Conservation (phyloP, 805 yeast genomes). For the Ogataea ramenticola region DNA sequence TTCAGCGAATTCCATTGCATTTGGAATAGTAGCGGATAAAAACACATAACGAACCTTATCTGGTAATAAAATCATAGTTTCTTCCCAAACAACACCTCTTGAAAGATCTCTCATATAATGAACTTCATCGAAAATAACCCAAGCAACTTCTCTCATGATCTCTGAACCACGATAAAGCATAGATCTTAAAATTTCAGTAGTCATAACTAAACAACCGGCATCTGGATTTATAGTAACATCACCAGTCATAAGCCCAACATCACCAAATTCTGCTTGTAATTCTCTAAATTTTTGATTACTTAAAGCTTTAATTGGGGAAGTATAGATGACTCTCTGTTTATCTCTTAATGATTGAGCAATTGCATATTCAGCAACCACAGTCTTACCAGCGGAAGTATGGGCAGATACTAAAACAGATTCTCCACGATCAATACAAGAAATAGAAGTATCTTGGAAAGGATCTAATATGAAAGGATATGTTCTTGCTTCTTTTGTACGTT, state of each 20-base stretch:
- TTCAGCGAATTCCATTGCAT: constrained; percentile 97
- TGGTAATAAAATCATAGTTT: constrained; percentile 89
- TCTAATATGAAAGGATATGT: constrained; percentile 89
- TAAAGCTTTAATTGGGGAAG: constrained; percentile 92
- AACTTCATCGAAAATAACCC: constrained; percentile 97
- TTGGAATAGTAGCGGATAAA: constrained; percentile 93
- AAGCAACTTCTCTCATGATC: constrained; percentile 96
- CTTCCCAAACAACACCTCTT: constrained; percentile 99
- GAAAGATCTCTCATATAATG: constrained; percentile 98
- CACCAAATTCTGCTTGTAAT: constrained; percentile 85
- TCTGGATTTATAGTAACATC: constrained; percentile 98
- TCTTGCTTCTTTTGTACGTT: constrained; percentile 71
- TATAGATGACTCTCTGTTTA: constrained; percentile 89
- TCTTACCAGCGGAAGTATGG: constrained; percentile 95
- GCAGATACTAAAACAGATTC: constrained; percentile 97
- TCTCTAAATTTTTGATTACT: constrained; percentile 94
- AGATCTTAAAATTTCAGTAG: constrained; percentile 93
- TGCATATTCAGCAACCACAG: constrained; percentile 95
- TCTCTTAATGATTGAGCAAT: constrained; percentile 90
- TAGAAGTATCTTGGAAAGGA: constrained; percentile 96
- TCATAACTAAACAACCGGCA: constrained; percentile 97
- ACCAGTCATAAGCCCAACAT: constrained; percentile 98
- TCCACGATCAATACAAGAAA: constrained; percentile 89
- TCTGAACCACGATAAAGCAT: constrained; percentile 98
- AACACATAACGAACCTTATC: constrained; percentile 94